Evolutionary conservation across 441 rosid genomes (phyloP), one percentile per base, ranked within the genome.

Genomic region (Macaranga tanarius): DNA sequence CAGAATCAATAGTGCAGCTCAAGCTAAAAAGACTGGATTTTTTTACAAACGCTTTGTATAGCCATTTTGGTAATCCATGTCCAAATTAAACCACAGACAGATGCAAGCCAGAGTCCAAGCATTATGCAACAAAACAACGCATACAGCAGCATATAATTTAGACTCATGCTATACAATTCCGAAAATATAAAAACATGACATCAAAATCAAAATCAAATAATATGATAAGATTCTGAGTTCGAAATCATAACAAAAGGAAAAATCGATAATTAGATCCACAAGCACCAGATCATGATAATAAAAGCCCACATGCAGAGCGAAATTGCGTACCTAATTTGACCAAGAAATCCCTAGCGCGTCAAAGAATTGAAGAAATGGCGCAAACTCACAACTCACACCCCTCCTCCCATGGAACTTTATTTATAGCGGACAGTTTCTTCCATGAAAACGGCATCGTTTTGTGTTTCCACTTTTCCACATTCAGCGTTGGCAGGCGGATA

Each of bases 261-360:
- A 34, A 34, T 34, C 7, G 16, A 40, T 40, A 52, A 51, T 6
- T 38, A 44, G 55, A 57, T 8, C 23, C 12, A 23, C 16, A 23
- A 40, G 7, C 7, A 5, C 38, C 4, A 34, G 38, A 34, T 4
- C 38, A 34, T 34, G 38, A 34, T 34, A 5, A 34, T 34, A 34
- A 34, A 1, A 10, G 5, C 8, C 5, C 9, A 28, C 2, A 50
- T n/a, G 40, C n/a, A 20, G 51, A 23, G n/a, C 22, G 31, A 56
- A 62, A n/a, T 11, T 15, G 55, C 31, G 50, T 51, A 55, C 63
- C 63, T 56, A 22, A 42, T 57, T 69, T 69, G 65, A 69, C 65
- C 65, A 23, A 55, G 9, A 34, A 56, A 56, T 69, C 55, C 40
- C 55, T n/a, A 42, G 54, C 23, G 42, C 40, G 48, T 61, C 20